These are phyloP conservation scores for Paraphoma chrysanthemicola DNA, from an alignment of 2,329 filamentous ascomycete species.

Conservation along the genomic window DNA sequence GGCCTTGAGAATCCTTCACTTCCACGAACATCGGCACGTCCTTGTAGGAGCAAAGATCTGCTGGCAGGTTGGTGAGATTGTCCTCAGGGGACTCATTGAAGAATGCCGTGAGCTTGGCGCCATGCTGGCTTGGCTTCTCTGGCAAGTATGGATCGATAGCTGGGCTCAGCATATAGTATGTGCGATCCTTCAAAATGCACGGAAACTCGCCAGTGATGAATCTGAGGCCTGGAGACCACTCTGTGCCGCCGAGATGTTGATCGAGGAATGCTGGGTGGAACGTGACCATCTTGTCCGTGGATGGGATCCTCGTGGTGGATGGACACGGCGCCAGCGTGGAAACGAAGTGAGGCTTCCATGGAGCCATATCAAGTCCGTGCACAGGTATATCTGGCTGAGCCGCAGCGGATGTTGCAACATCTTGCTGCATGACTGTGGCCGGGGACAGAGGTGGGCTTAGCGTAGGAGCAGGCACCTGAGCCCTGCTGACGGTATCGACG, in stretches of 20 bases:
- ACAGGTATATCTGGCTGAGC: background rate
- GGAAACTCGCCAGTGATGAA: constrained; percentile 35
- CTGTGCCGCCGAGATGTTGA: constrained; percentile 43
- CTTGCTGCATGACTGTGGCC: constrained; percentile 8
- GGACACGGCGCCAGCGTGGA: constrained; percentile 35
- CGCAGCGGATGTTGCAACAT: background rate
- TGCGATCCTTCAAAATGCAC: constrained; percentile 40
- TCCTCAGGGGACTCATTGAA: constrained; percentile 50
- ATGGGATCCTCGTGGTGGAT: constrained; percentile 25
- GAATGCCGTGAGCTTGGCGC: constrained; percentile 56
- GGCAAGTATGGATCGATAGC: constrained; percentile 53
- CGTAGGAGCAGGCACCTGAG: constrained; percentile 4
- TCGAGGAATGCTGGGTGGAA: constrained; percentile 51
- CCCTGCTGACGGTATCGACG: constrained; percentile 16
- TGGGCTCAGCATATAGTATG: constrained; percentile 52
- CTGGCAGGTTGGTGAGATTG: constrained; percentile 25
- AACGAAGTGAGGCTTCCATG: constrained; percentile 49
- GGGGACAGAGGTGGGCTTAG: constrained; percentile 19
- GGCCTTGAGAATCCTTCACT: constrained; percentile 1
- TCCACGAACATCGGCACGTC: constrained; percentile 53
- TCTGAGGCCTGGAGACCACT: constrained; percentile 52
- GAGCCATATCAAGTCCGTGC: constrained; percentile 17
- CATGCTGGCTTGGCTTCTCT: constrained; percentile 48
- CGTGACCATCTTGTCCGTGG: constrained; percentile 26
- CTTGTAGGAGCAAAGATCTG: constrained; percentile 37